Conservation (phyloP, 257 asterid genomes). For the Dorcoceras hygrometricum region DNA sequence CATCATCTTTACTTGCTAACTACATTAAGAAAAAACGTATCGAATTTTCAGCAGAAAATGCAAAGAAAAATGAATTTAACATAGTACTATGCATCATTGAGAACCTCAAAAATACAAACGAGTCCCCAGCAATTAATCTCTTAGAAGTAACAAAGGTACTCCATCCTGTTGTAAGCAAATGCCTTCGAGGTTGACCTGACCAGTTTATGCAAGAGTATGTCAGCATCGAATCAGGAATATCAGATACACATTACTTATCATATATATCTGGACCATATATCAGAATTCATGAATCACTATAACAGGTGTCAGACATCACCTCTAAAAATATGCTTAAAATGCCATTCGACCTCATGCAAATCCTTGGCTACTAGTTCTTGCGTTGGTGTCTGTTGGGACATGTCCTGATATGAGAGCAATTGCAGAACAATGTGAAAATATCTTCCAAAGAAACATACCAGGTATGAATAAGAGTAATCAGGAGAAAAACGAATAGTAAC, state of each 20-base stretch:
- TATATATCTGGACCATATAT: not conserved
- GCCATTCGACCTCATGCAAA: conserved; percentile 70
- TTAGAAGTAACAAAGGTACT: conserved; percentile 75
- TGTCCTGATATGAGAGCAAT: conserved; percentile 46
- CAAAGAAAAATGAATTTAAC: not conserved
- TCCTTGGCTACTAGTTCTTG: conserved; percentile 76
- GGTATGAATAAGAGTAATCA: not conserved
- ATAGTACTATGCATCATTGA: not conserved
- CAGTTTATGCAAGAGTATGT: conserved; percentile 8
- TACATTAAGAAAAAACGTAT: not conserved
- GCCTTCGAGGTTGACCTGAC: conserved; percentile 86
- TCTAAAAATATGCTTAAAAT: conserved; percentile 75
- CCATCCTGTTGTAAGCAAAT: conserved; percentile 87
- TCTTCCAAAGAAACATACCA: not conserved
- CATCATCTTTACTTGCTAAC: not conserved
- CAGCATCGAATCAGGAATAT: conserved; percentile 8
- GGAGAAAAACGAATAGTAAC: conserved; percentile 31
- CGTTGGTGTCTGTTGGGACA: conserved; percentile 68
- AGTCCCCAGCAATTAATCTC: conserved; percentile 73
- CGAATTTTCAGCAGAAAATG: not conserved
- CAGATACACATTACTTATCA: not conserved
- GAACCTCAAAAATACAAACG: conserved; percentile 74
- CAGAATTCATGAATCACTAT: not conserved
- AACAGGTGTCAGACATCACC: conserved; percentile 39
- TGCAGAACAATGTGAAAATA: conserved; percentile 16